These are phyloP conservation scores for Globisporangium mamillatum DNA, from an alignment of 352 stramenopile genomes.

Conservation along the genomic window DNA sequence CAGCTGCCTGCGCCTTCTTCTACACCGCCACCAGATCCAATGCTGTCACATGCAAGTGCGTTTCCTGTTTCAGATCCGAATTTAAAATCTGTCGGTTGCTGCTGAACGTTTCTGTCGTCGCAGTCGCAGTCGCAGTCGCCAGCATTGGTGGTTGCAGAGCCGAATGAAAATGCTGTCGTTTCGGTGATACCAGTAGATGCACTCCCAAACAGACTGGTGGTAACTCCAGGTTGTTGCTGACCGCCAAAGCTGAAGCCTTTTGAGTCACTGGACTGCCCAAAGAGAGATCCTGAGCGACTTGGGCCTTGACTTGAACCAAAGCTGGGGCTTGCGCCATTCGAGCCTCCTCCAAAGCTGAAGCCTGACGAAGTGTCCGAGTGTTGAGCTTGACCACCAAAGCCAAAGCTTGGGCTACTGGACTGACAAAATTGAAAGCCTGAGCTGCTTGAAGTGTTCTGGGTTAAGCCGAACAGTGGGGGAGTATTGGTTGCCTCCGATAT, in stretches of 20 bases:
- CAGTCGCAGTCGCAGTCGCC: neutral
- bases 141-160: too few species aligned
- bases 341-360: too few species aligned
- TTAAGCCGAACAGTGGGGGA: too few species aligned
- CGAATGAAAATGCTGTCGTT: too few species aligned
- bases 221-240: neutral
- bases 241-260: neutral
- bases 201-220: neutral
- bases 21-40: neutral
- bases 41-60: neutral
- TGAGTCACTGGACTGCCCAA: too few species aligned
- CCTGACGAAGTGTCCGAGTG: too few species aligned
- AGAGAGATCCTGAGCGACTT: too few species aligned
- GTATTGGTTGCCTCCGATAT: too few species aligned
- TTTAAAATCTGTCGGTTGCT: conserved; percentile 1
- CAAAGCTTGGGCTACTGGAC: neutral
- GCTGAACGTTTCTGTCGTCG: neutral
- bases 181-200: neutral
- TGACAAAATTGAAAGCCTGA: neutral
- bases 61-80: neutral
- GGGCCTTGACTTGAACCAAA: too few species aligned
- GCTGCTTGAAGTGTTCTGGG: too few species aligned
- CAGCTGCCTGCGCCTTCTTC: neutral
- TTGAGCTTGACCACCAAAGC: too few species aligned
- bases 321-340: too few species aligned